Evolutionary conservation across 1,284 basidiomycete species (phyloP), one percentile per base, ranked within the genome.

Genomic region (Entoloma clypeatum): DNA sequence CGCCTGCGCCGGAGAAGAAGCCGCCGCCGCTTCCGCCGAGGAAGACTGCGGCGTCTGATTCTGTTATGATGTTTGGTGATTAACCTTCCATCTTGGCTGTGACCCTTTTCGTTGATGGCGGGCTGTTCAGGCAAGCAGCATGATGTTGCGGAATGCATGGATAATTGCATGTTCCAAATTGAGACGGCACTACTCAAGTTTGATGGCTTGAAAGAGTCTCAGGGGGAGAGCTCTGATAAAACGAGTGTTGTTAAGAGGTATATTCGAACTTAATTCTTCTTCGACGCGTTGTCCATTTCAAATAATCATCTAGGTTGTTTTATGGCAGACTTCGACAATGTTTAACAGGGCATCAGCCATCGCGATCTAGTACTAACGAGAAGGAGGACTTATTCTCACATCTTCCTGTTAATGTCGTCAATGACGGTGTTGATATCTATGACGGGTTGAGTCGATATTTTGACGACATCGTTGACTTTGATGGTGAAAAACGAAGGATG

Each of bases 141-240:
- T 58, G 95, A 99, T 60, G 94, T 98, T 2, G 88, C 94, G 0
- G 95, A 99, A 65, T 97, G 95, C 62, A 89, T 99, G 79, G 94
- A 99, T 65, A 99, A 99, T 56, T 94, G 95, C 66, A 86, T 99
- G 71, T 96, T 96, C 65, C 96, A 99, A 64, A 90, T 99, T 44
- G 94, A 99, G 63, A 87, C 90, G 7, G 94, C 93, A 0, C 63
- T 97, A 33, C 65, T 90, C 24, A 82, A 79, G 53, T 86, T 89
- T 50, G 83, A 86, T 37, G 83, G 82, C 9, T 63, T 79, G 45
- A 68, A 61, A 17, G 75, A 71, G 5, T 52, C 68, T 1, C 70
- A 75, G 43, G 69, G 72, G 34, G 75, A 77, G 44, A 68, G 69
- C 38, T 51, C 56, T 40, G 77, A 77, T 45, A 79, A 76, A 58